phyloP scores from a whole-genome alignment of 495 filamentous ascomycete genomes.

The Elasticomyces elasticus region DNA sequence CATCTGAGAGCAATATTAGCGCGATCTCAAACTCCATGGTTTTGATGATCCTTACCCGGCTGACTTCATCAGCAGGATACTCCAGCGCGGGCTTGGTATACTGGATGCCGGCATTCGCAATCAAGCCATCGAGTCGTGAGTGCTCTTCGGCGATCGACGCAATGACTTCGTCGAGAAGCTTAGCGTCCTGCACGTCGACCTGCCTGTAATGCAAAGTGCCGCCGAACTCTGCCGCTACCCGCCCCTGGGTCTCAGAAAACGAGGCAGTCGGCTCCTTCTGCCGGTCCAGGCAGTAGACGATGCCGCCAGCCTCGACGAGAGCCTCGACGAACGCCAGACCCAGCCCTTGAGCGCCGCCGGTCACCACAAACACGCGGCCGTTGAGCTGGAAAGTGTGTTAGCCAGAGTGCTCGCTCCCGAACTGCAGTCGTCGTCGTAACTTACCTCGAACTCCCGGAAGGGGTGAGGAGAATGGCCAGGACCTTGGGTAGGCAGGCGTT shows the following conservation, averaged over 20 bases:
- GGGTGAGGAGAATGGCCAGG: background rate
- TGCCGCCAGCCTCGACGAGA: conserved; percentile 58
- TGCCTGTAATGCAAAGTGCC: conserved; percentile 51
- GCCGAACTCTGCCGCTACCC: conserved; percentile 40
- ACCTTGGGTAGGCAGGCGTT: conserved; percentile 7
- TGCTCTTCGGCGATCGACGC: conserved; percentile 43
- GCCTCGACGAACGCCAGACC: conserved; percentile 59
- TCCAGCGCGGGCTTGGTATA: conserved; percentile 60
- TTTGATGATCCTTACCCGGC: conserved; percentile 25
- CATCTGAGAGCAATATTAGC: conserved; percentile 35
- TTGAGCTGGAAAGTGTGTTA: conserved; percentile 30
- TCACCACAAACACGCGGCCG: conserved; percentile 50
- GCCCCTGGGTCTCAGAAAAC: conserved; percentile 39
- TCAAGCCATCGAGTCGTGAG: conserved; percentile 55
- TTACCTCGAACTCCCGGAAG: conserved; percentile 19
- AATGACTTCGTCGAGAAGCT: conserved; percentile 44
- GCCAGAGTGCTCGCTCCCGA: background rate
- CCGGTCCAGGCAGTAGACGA: conserved; percentile 57
- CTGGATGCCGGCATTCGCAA: conserved; percentile 70
- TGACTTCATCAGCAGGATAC: conserved; percentile 56
- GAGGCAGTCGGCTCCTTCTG: conserved; percentile 41
- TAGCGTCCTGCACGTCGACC: conserved; percentile 54
- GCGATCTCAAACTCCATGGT: background rate
- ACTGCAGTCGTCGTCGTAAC: background rate
- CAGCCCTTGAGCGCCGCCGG: conserved; percentile 52